Evolutionary conservation across 768 basidiomycete genomes (phyloP).

Genomic region (Psilocybe cyanescens): DNA sequence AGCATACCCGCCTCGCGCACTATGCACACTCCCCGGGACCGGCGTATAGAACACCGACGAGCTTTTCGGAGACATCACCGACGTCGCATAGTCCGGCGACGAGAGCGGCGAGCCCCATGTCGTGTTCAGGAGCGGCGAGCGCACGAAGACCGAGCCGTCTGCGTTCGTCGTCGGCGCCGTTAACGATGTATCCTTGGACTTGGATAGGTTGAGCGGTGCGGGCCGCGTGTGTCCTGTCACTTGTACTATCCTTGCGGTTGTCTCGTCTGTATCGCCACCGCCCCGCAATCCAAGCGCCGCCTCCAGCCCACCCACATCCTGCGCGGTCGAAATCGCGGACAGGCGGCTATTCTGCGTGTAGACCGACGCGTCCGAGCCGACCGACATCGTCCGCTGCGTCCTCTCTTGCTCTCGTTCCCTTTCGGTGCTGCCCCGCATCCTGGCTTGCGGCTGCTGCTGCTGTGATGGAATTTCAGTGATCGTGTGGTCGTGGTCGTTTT

Average conservation of each 20-base stretch:
- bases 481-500: no score
- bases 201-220: constrained; percentile 31
- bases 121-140: constrained; percentile 42
- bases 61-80: constrained; percentile 18
- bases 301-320: constrained; percentile 9
- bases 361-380: constrained; percentile 37
- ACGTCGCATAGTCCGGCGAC: constrained; percentile 19
- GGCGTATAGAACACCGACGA: constrained; percentile 19
- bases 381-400: background rate
- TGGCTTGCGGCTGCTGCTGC: no score
- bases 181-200: constrained; percentile 3
- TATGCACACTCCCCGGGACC: constrained; percentile 14
- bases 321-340: constrained; percentile 14
- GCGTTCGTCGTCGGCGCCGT: background rate
- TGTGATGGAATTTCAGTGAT: no score
- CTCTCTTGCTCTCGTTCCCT: background rate
- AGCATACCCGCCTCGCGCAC: constrained; percentile 2
- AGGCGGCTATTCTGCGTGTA: constrained; percentile 37
- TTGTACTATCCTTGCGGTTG: no score
- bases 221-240: constrained; percentile 23
- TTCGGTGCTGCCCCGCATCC: background rate
- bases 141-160: background rate
- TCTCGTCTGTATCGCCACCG: background rate
- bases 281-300: background rate
- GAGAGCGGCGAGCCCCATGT: constrained; percentile 41